phyloP scores from a whole-genome alignment of 495 filamentous ascomycete genomes.

The Lepidopterella palustris region DNA sequence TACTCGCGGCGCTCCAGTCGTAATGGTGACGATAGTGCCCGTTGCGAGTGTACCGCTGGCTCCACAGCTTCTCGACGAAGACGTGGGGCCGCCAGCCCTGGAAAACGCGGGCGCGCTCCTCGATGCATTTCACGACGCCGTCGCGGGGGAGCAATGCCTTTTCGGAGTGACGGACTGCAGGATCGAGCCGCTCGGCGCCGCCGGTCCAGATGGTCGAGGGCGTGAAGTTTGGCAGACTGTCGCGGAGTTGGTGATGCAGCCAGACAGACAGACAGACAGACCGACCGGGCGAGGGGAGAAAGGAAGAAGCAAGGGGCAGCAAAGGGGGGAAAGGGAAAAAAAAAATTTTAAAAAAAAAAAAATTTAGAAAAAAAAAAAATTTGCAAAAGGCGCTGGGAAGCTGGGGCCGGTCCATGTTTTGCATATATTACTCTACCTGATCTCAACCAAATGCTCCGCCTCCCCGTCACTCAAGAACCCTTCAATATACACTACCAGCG shows the following conservation, averaged over 20 bases:
- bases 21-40: constrained; percentile 56
- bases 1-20: constrained; percentile 44
- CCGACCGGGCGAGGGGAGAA: too few species aligned
- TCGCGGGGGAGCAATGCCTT: constrained; percentile 54
- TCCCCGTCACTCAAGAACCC: constrained; percentile 47
- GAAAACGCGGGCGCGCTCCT: constrained; percentile 60
- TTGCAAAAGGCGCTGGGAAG: too few species aligned
- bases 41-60: constrained; percentile 51
- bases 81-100: constrained; percentile 59
- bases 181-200: constrained; percentile 41
- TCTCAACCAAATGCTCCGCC: constrained; percentile 44
- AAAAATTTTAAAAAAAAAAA: neutral
- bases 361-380: constrained; percentile 1
- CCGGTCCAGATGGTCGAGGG: constrained; percentile 52
- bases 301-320: neutral
- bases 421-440: too few species aligned
- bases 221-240: constrained; percentile 43
- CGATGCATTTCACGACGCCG: constrained; percentile 58
- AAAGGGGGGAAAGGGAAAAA: neutral
- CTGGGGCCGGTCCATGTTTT: too few species aligned
- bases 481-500: constrained; percentile 53
- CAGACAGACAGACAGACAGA: too few species aligned
- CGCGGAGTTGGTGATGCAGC: neutral
- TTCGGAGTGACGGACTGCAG: constrained; percentile 48
- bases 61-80: constrained; percentile 57